phyloP scores from a whole-genome alignment of 805 yeast genomes.

The Kluyveromyces lactis region DNA sequence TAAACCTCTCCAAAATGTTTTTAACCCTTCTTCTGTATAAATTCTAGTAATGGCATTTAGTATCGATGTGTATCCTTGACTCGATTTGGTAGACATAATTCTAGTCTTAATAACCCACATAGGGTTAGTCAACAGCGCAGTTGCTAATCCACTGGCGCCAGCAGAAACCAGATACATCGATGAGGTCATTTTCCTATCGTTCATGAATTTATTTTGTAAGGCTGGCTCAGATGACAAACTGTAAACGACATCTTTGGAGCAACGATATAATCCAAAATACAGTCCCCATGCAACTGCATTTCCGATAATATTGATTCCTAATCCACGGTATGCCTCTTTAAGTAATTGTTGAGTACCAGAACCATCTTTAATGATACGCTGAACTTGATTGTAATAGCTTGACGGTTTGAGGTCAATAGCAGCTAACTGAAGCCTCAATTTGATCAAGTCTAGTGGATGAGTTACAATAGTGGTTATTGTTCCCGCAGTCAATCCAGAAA shows the following conservation, averaged over 20 bases:
- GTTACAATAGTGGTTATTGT: slow-evolving; percentile 66
- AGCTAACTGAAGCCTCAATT: slow-evolving; percentile 69
- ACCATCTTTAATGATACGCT: slow-evolving; percentile 15
- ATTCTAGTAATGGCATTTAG: slow-evolving; percentile 47
- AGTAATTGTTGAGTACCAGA: slow-evolving; percentile 9
- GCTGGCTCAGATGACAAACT: slow-evolving; percentile 11
- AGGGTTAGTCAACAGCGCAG: slow-evolving; percentile 80
- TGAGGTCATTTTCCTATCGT: slow-evolving; percentile 33
- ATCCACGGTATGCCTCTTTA: slow-evolving; percentile 56
- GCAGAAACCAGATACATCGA: slow-evolving; percentile 47
- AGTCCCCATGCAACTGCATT: slow-evolving; percentile 84
- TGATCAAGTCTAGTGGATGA: slow-evolving; percentile 85
- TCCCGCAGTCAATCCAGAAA: slow-evolving; percentile 78
- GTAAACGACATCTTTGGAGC: slow-evolving; percentile 38
- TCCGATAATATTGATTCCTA: slow-evolving; percentile 73
- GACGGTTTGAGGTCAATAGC: slow-evolving; percentile 22
- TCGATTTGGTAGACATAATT: slow-evolving; percentile 46
- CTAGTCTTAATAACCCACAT: slow-evolving; percentile 94
- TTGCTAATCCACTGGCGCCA: slow-evolving; percentile 62
- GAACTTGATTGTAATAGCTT: slow-evolving; percentile 20
- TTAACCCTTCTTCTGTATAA: slow-evolving; percentile 39
- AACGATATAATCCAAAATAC: slow-evolving; percentile 72
- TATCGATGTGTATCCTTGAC: slow-evolving; percentile 41
- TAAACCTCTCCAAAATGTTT: slow-evolving; percentile 65
- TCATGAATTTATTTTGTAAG: slow-evolving; percentile 7